A percentile compares a stretch with the other conserved stretches of the same genome.
Evolutionary conservation across 148 eudicot species (phyloP).

Genomic region (Arbutus unedo): DNA sequence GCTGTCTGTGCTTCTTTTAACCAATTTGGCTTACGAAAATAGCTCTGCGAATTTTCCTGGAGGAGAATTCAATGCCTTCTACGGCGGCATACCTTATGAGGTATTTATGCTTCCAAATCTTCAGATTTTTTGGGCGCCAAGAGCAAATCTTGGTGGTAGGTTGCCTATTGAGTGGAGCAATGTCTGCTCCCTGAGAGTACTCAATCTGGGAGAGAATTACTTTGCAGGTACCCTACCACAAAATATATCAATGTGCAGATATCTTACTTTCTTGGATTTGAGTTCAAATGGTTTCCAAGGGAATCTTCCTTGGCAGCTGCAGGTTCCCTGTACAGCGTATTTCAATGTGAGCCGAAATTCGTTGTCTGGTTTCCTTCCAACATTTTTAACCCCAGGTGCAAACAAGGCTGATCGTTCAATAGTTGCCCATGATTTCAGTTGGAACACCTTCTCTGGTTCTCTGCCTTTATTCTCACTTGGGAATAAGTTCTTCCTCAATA

Average conservation of each 20-base stretch:
- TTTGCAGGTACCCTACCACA: conserved; percentile 38
- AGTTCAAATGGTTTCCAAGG: conserved; percentile 48
- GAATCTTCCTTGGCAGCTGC: conserved; percentile 34
- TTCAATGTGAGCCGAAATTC: conserved; percentile 50
- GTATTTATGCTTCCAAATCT: conserved; percentile 42
- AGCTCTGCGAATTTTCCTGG: conserved; percentile 20
- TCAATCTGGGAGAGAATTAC: conserved; percentile 50
- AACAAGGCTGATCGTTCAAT: conserved; percentile 16
- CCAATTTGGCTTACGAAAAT: conserved; percentile 36
- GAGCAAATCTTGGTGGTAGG: conserved; percentile 48
- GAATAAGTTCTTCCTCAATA: conserved; percentile 20
- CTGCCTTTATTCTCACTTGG: conserved; percentile 37
- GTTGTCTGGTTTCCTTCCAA: conserved; percentile 35
- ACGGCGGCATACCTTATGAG: conserved; percentile 44
- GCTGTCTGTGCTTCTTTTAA: conserved; percentile 40
- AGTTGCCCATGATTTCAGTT: conserved; percentile 47
- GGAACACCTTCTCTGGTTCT: conserved; percentile 40
- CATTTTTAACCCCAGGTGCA: too few species aligned
- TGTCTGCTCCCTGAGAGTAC: conserved; percentile 25
- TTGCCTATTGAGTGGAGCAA: conserved; percentile 36
- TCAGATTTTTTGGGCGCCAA: conserved; percentile 58
- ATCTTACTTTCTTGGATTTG: conserved; percentile 52
- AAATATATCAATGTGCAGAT: conserved; percentile 38
- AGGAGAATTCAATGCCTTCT: conserved; percentile 54
- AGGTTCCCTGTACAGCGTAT: conserved; percentile 42